Base-by-base conservation (phyloP, 2,329 filamentous ascomycete genomes). In the Pestalotiopsis fici region DNA sequence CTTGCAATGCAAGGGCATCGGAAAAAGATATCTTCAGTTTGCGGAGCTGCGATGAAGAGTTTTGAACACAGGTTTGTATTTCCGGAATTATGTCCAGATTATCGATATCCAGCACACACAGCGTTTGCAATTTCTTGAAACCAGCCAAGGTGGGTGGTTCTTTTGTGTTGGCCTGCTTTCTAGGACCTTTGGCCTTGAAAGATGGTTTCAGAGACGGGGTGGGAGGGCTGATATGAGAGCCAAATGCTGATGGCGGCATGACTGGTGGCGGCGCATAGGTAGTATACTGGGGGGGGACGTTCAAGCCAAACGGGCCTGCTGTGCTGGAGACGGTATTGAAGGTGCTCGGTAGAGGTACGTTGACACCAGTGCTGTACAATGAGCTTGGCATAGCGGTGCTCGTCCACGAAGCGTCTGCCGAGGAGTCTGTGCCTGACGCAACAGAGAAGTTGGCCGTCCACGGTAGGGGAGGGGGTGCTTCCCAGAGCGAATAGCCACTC, bases 21-120 rank as follows among this genome's bases (percentile, higher is more conserved):
- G 88, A 91, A 67, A 91, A 84, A 4, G 89, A 91, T 15, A 91
- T 76, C 63, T 85, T 83, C 28, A 91, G 77, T 59, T 85, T 83
- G 25, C 80, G 84, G 25, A 91, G 78, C 0, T 87, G 87, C 1
- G 84, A 80, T 2, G 85, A 81, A 1, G 85, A 90, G 69, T 86
- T 86, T 12, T 80, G 80, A 27, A 91, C 78, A 71, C 87, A 90
- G 4, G 80, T 73, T 69, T 83, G 85, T 68, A 91, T 80, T 75
- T 91, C 89, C 1, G 81, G 75, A 13, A 89, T 72, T 37, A 87
- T 79, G 39, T 89, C 86, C 4, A 90, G 78, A 31, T 78, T 83
- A 68, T 91, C 88, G 64, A 91, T 89, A 69, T 91, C 88, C 39
- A 91, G 79, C 6, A 91, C 78, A 3, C 83, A 78, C 15, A 91